Percentiles rank a stretch among this genome's conserved stretches.
phyloP scores from a whole-genome alignment of 306 rosid genomes.

The Inga oerstediana region DNA sequence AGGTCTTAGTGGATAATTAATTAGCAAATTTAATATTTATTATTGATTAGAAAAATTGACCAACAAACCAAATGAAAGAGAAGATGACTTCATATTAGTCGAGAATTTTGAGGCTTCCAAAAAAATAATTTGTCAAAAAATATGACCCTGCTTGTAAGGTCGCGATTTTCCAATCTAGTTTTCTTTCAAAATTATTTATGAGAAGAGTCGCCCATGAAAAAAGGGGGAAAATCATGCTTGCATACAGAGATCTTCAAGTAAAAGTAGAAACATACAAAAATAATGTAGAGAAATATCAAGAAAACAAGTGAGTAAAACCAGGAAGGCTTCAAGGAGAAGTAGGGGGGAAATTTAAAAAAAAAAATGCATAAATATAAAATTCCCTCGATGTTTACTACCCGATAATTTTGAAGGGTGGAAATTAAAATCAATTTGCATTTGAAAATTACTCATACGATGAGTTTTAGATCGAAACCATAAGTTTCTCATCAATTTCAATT shows the following conservation, averaged over 20 bases:
- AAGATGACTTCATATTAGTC: neutral
- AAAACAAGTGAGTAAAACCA: neutral
- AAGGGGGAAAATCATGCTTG: neutral
- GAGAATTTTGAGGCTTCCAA: neutral
- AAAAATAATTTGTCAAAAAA: neutral
- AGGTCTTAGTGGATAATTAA: neutral
- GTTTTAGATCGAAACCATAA: neutral
- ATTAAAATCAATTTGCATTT: neutral
- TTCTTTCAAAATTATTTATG: neutral
- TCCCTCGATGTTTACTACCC: neutral
- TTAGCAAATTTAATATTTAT: neutral
- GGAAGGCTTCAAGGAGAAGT: neutral
- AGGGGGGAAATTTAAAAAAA: too few species aligned
- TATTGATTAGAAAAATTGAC: neutral
- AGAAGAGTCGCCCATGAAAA: neutral
- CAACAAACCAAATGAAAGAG: neutral
- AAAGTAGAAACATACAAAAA: neutral
- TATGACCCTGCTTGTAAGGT: neutral
- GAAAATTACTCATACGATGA: neutral
- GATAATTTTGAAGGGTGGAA: neutral
- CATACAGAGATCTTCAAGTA: neutral
- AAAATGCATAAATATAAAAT: neutral
- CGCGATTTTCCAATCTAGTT: neutral
- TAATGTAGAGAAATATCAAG: neutral
- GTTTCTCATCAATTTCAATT: neutral